Percentiles rank a stretch among this genome's conserved stretches.
phyloP scores from a whole-genome alignment of 352 stramenopile species.

The Phytopythium kandeliae region DNA sequence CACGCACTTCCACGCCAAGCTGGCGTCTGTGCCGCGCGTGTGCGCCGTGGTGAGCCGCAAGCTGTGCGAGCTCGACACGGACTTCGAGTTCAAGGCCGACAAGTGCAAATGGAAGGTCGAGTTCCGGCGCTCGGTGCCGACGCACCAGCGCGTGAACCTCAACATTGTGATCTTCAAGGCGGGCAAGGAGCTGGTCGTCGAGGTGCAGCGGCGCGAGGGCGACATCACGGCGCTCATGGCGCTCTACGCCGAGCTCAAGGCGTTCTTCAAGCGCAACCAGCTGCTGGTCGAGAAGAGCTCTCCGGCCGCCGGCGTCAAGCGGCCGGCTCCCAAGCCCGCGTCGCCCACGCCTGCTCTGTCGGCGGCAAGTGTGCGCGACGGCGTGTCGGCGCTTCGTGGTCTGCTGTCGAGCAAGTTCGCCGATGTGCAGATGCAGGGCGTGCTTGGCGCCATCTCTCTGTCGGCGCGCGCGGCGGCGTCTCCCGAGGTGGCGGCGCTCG shows the following conservation, averaged over 20 bases:
- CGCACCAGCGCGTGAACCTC: slow-evolving; percentile 52
- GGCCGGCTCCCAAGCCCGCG: slow-evolving; percentile 55
- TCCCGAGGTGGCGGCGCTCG: slow-evolving; percentile 54
- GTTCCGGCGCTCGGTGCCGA: slow-evolving; percentile 43
- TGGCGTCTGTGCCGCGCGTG: slow-evolving; percentile 66
- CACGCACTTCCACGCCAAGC: slow-evolving; percentile 86
- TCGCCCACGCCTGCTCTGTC: slow-evolving; percentile 29
- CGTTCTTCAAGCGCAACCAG: slow-evolving; percentile 69
- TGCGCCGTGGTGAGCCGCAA: slow-evolving; percentile 73
- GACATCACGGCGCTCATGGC: slow-evolving; percentile 82
- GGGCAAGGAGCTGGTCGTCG: slow-evolving; percentile 67
- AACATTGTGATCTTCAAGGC: slow-evolving; percentile 82
- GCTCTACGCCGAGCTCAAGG: slow-evolving; percentile 71
- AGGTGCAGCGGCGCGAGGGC: slow-evolving; percentile 67
- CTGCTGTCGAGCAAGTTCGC: slow-evolving; percentile 73
- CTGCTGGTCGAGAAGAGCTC: slow-evolving; percentile 57
- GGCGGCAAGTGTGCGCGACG: slow-evolving; percentile 42
- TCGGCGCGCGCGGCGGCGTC: slow-evolving; percentile 50
- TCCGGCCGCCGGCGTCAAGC: slow-evolving; percentile 43
- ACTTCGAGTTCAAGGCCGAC: slow-evolving; percentile 78
- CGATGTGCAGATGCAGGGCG: slow-evolving; percentile 77
- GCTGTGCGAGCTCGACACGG: slow-evolving; percentile 78
- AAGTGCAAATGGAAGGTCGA: slow-evolving; percentile 90
- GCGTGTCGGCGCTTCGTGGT: slow-evolving; percentile 54
- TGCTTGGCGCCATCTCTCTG: slow-evolving; percentile 77